Percentiles rank a stretch among this genome's conserved stretches.
These are phyloP conservation scores for Epicoccum nigrum DNA, from an alignment of 2,329 filamentous ascomycete species.

Conservation along the genomic window DNA sequence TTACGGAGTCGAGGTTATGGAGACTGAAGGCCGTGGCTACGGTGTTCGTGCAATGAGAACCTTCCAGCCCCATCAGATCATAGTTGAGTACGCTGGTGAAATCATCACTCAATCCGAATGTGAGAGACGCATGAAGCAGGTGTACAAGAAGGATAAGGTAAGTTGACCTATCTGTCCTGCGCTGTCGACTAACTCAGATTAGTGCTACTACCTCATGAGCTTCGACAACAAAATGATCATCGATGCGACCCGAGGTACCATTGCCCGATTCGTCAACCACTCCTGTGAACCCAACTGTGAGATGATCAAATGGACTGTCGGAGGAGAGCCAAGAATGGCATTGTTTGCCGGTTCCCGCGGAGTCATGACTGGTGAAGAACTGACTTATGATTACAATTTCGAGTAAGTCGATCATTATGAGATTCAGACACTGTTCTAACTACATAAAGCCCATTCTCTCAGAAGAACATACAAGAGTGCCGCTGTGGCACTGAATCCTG, in stretches of 20 bases:
- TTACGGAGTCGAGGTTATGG: constrained; percentile 92
- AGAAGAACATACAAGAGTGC: constrained; percentile 68
- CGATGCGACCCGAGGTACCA: constrained; percentile 92
- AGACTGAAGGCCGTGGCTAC: constrained; percentile 85
- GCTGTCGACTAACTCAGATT: constrained; percentile 25
- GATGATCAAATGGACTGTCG: constrained; percentile 98
- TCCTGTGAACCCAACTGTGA: constrained; percentile 95
- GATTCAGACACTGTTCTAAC: not conserved
- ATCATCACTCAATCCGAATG: constrained; percentile 96
- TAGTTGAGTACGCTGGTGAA: constrained; percentile 97
- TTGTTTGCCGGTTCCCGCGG: constrained; percentile 89
- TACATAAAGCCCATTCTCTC: constrained; percentile 51
- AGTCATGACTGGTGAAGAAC: constrained; percentile 92
- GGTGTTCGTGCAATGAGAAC: constrained; percentile 89
- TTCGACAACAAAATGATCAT: constrained; percentile 99
- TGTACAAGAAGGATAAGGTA: constrained; percentile 93
- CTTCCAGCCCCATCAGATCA: constrained; percentile 90
- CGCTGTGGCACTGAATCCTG: constrained; percentile 66
- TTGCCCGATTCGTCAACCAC: constrained; percentile 97
- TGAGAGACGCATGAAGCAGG: constrained; percentile 88
- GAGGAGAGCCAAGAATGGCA: constrained; percentile 92
- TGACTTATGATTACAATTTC: constrained; percentile 91
- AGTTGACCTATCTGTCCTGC: constrained; percentile 32
- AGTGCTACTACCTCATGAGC: constrained; percentile 99
- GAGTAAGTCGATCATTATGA: constrained; percentile 56